Evolutionary conservation across 805 yeast species (phyloP).

Genomic region (Yarrowia sp.): DNA sequence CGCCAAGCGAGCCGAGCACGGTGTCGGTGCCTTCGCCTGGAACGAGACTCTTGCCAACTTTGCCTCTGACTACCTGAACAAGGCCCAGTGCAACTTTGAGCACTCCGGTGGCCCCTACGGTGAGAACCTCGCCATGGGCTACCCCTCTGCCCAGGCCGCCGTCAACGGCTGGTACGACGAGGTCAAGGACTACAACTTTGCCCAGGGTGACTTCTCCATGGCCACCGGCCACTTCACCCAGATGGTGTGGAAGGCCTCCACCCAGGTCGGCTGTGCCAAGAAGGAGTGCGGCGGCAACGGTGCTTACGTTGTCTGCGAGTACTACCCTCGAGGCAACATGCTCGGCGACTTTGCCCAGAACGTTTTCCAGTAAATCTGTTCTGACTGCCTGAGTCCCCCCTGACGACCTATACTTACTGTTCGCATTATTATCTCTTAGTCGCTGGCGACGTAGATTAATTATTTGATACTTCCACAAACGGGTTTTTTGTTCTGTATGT

Average conservation of each 20-base stretch:
- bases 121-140: conserved; percentile 83
- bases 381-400: no score
- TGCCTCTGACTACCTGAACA: conserved; percentile 61
- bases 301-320: conserved; percentile 77
- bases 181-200: conserved; percentile 59
- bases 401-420: conserved; percentile 14
- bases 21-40: conserved; percentile 60
- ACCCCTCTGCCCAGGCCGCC: conserved; percentile 53
- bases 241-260: conserved; percentile 71
- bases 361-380: conserved; percentile 39
- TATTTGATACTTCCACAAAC: conserved; percentile 12
- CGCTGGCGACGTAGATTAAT: conserved; percentile 38
- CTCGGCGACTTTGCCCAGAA: conserved; percentile 44
- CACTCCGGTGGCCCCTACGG: conserved; percentile 77
- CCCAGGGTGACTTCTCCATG: conserved; percentile 52
- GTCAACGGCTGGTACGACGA: conserved; percentile 82
- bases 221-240: conserved; percentile 84
- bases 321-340: conserved; percentile 74
- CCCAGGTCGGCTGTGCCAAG: conserved; percentile 74
- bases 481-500: neutral
- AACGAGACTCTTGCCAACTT: conserved; percentile 57
- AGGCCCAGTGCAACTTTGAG: conserved; percentile 59
- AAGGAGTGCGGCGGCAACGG: conserved; percentile 62
- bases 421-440: conserved; percentile 34
- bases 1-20: conserved; percentile 45